These are phyloP conservation scores for Cicer pinnatifidum DNA, from an alignment of 306 rosid genomes.

Conservation along the genomic window DNA sequence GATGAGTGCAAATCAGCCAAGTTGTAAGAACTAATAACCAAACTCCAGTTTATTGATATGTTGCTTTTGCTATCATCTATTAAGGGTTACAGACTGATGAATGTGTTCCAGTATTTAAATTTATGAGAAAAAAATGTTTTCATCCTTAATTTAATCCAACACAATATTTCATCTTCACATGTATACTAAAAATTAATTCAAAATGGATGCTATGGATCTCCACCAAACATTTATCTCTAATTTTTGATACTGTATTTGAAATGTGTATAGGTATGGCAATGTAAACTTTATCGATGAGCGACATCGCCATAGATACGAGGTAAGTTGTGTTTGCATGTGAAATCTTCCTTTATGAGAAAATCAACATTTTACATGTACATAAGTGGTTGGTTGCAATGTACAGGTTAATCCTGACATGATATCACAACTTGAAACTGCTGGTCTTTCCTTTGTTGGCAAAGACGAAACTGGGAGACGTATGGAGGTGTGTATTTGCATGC, in stretches of 20 bases:
- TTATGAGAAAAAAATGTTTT: not conserved
- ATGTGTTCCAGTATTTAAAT: constrained; percentile 4
- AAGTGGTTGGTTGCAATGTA: constrained; percentile 24
- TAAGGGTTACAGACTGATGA: not conserved
- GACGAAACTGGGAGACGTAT: constrained; percentile 77
- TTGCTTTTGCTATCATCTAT: constrained; percentile 17
- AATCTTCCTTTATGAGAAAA: constrained; percentile 4
- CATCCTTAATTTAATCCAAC: not conserved
- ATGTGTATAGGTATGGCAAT: constrained; percentile 61
- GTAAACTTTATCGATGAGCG: constrained; percentile 68
- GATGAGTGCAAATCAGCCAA: constrained; percentile 76
- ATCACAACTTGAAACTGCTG: constrained; percentile 66
- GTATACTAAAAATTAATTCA: not conserved
- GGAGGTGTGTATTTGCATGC: constrained; percentile 61
- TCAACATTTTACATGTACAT: constrained; percentile 11
- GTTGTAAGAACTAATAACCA: constrained; percentile 61
- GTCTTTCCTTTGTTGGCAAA: constrained; percentile 78
- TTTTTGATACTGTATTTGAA: constrained; percentile 20
- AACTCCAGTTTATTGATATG: constrained; percentile 22
- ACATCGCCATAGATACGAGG: constrained; percentile 89
- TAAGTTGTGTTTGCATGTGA: constrained; percentile 43
- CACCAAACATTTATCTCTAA: constrained; percentile 5
- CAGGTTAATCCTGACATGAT: constrained; percentile 90
- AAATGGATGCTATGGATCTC: not conserved
- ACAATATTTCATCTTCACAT: not conserved